Evolutionary conservation across 2,329 filamentous ascomycete species (phyloP), one percentile per base, ranked within the genome.

Genomic region (Neurospora crassa): DNA sequence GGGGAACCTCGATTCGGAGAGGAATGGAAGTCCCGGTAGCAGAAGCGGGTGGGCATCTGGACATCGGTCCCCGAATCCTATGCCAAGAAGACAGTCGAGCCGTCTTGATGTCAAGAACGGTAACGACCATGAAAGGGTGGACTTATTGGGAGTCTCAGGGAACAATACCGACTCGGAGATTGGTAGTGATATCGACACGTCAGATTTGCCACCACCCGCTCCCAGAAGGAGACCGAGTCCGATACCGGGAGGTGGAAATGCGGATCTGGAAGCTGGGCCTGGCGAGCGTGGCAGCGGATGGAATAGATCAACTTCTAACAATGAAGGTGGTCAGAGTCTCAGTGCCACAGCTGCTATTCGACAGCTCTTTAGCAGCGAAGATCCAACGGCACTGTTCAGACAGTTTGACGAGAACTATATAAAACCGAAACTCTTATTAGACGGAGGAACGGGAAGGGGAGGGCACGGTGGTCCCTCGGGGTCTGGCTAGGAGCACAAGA

Each of bases 351-450:
- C 89, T 40, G 92, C 94, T 0, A 89, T 97, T 72, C 89, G 90
- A 71, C 92, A 95, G 78, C 84, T 99, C 10, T 89, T 97, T 75
- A 92, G 91, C 18, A 88, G 91, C 0, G 93, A 97, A 69, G 96
- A 99, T 79, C 94, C 96, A 67, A 92, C 92, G 11, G 93, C 92
- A 67, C 89, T 96, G 82, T 97, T 99, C 81, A 90, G 90, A 75
- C 94, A 97, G 81, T 84, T 99, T 72, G 96, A 99, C 79, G 96
- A 99, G 81, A 93, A 94, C 73, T 97, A 94, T 80, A 94, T 98
- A 81, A 98, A 98, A 84, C 95, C 95, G 20, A 92, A 91, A 78
- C 82, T 98, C 70, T 81, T 98, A 74, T 86, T 98, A 24, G 94
- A 97, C 81, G 91, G 91, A 67, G 85, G 85, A 12, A 71, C 43